Evolutionary conservation across 2,329 filamentous ascomycete species (phyloP).

Genomic region (Exophiala sideris): DNA sequence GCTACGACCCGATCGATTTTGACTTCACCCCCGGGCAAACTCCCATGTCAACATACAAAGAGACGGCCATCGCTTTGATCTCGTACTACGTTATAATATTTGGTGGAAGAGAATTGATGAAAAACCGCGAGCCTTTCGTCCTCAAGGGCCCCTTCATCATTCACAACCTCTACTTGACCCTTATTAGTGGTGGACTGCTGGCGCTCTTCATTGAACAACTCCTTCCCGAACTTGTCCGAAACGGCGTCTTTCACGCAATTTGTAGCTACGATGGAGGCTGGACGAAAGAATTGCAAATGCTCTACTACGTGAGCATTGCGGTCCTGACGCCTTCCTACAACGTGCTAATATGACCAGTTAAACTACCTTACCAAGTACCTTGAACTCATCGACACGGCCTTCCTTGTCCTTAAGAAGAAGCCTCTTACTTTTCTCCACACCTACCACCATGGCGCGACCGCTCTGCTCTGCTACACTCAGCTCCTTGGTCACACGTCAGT

Average conservation of each 20-base stretch:
- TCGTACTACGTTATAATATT: conserved; percentile 94
- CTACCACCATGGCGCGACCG: conserved; percentile 96
- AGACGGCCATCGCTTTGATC: conserved; percentile 74
- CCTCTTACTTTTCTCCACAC: conserved; percentile 97
- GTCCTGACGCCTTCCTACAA: background rate
- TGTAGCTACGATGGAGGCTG: conserved; percentile 76
- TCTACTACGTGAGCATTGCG: conserved; percentile 80
- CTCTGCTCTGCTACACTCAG: conserved; percentile 96
- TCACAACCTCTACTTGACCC: conserved; percentile 92
- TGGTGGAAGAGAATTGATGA: conserved; percentile 88
- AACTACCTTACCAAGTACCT: conserved; percentile 99
- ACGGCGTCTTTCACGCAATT: conserved; percentile 85
- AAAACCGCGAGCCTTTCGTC: conserved; percentile 77
- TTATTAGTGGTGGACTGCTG: conserved; percentile 76
- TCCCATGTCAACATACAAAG: conserved; percentile 83
- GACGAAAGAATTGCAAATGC: conserved; percentile 86
- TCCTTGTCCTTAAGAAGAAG: conserved; percentile 99
- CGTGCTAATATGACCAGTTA: conserved; percentile 55
- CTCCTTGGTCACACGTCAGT: conserved; percentile 88
- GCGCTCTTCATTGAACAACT: conserved; percentile 88
- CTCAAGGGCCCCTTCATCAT: conserved; percentile 87
- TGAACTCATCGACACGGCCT: conserved; percentile 90
- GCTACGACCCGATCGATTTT: conserved; percentile 84
- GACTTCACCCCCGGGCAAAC: conserved; percentile 76
- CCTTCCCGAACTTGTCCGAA: conserved; percentile 72